Conservation (phyloP, 1,139 yeast species). For the Blastobotrys aristatus region DNA sequence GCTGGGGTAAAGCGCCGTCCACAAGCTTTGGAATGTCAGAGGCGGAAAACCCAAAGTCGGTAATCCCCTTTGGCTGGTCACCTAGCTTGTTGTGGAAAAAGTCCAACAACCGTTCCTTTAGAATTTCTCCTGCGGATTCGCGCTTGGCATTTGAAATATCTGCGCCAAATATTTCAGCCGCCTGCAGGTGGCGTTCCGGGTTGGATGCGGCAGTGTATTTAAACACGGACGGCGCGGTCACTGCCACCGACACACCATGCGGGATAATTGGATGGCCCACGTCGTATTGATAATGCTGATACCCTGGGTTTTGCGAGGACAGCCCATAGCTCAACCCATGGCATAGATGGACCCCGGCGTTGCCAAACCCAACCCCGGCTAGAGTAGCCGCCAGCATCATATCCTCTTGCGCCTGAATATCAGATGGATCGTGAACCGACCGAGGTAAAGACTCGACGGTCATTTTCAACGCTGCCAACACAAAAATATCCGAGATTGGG, state of each 20-base stretch:
- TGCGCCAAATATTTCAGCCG: slow-evolving; percentile 38
- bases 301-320: slow-evolving; percentile 37
- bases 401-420: slow-evolving; percentile 38
- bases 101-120: slow-evolving; percentile 34
- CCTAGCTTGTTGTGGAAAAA: slow-evolving; percentile 36
- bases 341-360: slow-evolving; percentile 41
- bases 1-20: slow-evolving; percentile 39
- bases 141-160: slow-evolving; percentile 36
- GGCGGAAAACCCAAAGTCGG: slow-evolving; percentile 33
- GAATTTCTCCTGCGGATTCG: slow-evolving; percentile 39
- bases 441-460: slow-evolving; percentile 39
- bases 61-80: slow-evolving; percentile 36
- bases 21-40: slow-evolving; percentile 35
- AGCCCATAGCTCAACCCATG: slow-evolving; percentile 41
- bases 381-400: slow-evolving; percentile 40
- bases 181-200: slow-evolving; percentile 39
- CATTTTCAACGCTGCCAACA: slow-evolving; percentile 37
- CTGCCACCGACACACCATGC: slow-evolving; percentile 41
- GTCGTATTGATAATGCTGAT: slow-evolving; percentile 37
- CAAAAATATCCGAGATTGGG: slow-evolving; percentile 40
- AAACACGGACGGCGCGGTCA: slow-evolving; percentile 41
- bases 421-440: slow-evolving; percentile 36
- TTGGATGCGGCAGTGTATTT: slow-evolving; percentile 38
- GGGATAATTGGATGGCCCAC: slow-evolving; percentile 39
- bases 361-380: slow-evolving; percentile 42